Evolutionary conservation across 2,329 filamentous ascomycete genomes (phyloP), one percentile per base, ranked within the genome.

Genomic region (Xylariaceae sp.): DNA sequence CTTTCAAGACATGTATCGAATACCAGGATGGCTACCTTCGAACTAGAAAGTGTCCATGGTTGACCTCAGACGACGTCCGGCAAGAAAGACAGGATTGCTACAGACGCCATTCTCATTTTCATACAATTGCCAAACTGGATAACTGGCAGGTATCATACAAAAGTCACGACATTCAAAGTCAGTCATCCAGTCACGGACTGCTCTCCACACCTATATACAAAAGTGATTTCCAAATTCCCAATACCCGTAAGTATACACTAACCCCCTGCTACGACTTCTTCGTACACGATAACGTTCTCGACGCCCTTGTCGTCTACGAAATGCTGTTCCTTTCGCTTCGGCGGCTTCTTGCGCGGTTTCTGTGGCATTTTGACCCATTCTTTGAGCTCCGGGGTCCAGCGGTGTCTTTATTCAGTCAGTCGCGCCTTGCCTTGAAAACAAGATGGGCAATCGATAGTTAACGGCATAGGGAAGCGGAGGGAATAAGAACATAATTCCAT

Each of bases 331-430:
- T 53, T 39, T 45, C 47, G 19, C 51, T 51, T 21, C 46, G 44
- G 40, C 16, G 39, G 22, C 15, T 39, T 46, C 39, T 64, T 52
- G 36, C 61, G 51, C 8, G 36, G 49, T 16, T 47, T 22, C 21
- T 67, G 54, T 53, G 69, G 59, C 51, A 65, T 69, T 63, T 76
- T 80, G 36, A 84, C 67, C 85, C 85, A 87, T 61, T 82, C 76
- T 63, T 81, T 83, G 42, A 73, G 67, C 21, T 79, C 74, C 3
- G 78, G 71, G 42, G 80, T 70, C 84, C 84, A 88, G 32, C 68
- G 70, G 65, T 88, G 85, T 19, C 84, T 86, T 53, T 30, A 36
- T 29, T 16, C 7, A 44, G 43, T 53, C 16, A 53, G 51, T 36
- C 37, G n/a, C 29, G 46, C 32, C 29, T 22, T 3, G 26, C 29